phyloP scores from a whole-genome alignment of 768 basidiomycete genomes.

The Calocybe indica region DNA sequence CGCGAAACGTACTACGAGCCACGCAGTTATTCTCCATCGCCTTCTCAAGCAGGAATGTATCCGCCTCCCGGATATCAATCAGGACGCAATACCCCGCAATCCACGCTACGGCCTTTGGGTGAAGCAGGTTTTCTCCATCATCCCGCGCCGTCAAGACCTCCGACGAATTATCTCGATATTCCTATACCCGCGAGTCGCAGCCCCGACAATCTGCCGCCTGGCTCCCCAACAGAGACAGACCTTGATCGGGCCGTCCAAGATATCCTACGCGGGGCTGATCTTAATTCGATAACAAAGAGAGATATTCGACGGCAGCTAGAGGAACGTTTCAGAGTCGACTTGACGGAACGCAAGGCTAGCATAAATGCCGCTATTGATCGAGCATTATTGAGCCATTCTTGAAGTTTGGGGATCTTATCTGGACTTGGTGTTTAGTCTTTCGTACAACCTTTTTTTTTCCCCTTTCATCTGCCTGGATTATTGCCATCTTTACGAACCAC shows the following conservation, averaged over 20 bases:
- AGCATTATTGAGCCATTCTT: conserved; percentile 49
- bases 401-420: neutral
- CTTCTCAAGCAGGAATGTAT: conserved; percentile 56
- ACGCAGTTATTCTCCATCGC: conserved; percentile 65
- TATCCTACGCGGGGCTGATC: conserved; percentile 71
- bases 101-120: conserved; percentile 28
- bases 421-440: neutral
- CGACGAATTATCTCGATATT: conserved; percentile 74
- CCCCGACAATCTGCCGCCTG: conserved; percentile 41
- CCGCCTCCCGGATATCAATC: conserved; percentile 72
- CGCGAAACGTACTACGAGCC: conserved; percentile 86
- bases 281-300: conserved; percentile 90
- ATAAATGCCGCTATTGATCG: conserved; percentile 81
- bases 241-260: conserved; percentile 72
- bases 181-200: conserved; percentile 50
- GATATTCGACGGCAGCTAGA: conserved; percentile 83
- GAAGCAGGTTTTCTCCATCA: conserved; percentile 39
- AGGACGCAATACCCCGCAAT: conserved; percentile 69
- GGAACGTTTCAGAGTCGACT: conserved; percentile 71
- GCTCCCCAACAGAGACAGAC: conserved; percentile 58
- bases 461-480: conserved; percentile 2
- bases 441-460: conserved; percentile 4
- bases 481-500: conserved; percentile 7
- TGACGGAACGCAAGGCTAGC: conserved; percentile 61
- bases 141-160: conserved; percentile 62